Evolutionary conservation across 108 stramenopile genomes (phyloP).

Genomic region (Chaetoceros muelleri): DNA sequence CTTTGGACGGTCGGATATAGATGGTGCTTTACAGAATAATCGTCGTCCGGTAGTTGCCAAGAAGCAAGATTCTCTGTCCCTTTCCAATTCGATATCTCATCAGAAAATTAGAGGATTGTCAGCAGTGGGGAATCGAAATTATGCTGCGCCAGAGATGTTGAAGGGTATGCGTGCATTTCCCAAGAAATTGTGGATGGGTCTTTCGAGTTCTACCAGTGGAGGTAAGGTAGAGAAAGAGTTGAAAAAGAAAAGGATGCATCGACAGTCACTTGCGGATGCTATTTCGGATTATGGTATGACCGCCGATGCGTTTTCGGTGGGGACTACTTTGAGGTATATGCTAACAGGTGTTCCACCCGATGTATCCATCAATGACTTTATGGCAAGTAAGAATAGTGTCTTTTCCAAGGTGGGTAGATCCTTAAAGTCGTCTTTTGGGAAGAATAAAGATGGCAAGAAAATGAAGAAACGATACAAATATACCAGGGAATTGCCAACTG

Average conservation of each 20-base stretch:
- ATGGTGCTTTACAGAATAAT: neutral
- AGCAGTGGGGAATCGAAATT: slow-evolving; percentile 68
- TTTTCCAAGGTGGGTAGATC: slow-evolving; percentile 14
- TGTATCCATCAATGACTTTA: slow-evolving; percentile 50
- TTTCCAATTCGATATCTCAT: neutral
- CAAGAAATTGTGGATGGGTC: neutral
- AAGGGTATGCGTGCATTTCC: neutral
- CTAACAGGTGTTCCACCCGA: slow-evolving; percentile 76
- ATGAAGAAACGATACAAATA: slow-evolving; percentile 9
- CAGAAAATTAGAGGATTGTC: slow-evolving; percentile 32
- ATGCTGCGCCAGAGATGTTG: slow-evolving; percentile 72
- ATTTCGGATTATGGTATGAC: slow-evolving; percentile 83
- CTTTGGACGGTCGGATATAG: neutral
- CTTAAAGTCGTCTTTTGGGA: slow-evolving; percentile 7
- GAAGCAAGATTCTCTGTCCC: neutral
- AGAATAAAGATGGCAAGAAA: slow-evolving; percentile 1
- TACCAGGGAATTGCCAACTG: slow-evolving; percentile 10
- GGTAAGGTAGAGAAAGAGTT: slow-evolving; percentile 30
- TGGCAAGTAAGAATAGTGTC: slow-evolving; percentile 21
- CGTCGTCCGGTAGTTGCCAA: neutral
- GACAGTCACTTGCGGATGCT: slow-evolving; percentile 38
- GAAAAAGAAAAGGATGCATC: slow-evolving; percentile 27
- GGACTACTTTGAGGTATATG: slow-evolving; percentile 65
- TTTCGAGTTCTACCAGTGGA: slow-evolving; percentile 32
- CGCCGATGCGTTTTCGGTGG: slow-evolving; percentile 75